Evolutionary conservation across 768 basidiomycete species (phyloP).

Genomic region (Russula earlei): DNA sequence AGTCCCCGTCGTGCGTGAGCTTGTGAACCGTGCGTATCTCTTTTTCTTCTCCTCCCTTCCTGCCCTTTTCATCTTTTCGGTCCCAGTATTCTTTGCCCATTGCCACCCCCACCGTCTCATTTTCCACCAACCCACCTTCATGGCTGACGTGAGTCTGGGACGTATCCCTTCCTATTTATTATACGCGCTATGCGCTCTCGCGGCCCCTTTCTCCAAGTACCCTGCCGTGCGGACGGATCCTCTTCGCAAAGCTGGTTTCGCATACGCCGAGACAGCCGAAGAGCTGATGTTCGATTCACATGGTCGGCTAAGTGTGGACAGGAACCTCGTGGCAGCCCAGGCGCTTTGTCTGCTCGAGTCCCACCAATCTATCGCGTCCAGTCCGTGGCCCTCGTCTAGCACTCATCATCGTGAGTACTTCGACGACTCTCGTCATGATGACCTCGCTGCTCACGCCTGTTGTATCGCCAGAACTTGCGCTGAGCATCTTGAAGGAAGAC

Average conservation of each 20-base stretch:
- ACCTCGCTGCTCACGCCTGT: constrained; percentile 4
- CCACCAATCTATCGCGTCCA: constrained; percentile 41
- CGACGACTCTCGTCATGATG: background rate
- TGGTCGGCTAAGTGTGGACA: constrained; percentile 51
- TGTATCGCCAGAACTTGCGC: constrained; percentile 42
- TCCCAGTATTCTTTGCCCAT: constrained; percentile 70
- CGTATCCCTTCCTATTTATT: constrained; percentile 63
- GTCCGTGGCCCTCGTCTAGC: constrained; percentile 17
- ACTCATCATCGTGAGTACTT: constrained; percentile 24
- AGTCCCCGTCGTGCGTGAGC: constrained; percentile 18
- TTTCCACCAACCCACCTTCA: constrained; percentile 73
- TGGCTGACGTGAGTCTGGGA: constrained; percentile 53
- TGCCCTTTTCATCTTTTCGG: background rate
- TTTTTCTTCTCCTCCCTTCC: background rate
- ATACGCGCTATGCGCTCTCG: constrained; percentile 67
- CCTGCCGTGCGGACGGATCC: constrained; percentile 49
- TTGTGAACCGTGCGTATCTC: constrained; percentile 15
- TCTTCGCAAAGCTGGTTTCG: constrained; percentile 27
- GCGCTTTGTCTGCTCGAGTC: constrained; percentile 64
- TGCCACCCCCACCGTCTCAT: constrained; percentile 69
- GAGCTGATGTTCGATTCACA: constrained; percentile 63
- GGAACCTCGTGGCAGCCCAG: constrained; percentile 64
- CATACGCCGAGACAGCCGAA: constrained; percentile 49
- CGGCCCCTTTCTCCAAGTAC: constrained; percentile 66
- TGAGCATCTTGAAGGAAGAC: constrained; percentile 57